Conservation (phyloP, 2,329 filamentous ascomycete species). For the Ceratocystis variospora region DNA sequence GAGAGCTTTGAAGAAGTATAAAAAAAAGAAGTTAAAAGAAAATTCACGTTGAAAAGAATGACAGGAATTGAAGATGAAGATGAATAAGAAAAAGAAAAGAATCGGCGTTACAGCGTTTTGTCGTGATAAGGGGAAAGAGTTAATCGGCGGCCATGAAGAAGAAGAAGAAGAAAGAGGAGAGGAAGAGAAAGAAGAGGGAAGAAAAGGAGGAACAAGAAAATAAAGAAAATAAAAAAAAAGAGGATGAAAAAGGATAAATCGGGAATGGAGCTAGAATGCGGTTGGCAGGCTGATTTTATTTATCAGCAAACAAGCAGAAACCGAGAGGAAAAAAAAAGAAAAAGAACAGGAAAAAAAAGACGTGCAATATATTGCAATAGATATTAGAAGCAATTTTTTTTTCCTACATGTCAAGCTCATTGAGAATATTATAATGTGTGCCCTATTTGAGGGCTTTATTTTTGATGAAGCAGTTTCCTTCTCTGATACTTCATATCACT, state of each 20-base stretch:
- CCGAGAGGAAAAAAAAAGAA: neutral
- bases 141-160: slow-evolving; percentile 4
- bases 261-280: slow-evolving; percentile 9
- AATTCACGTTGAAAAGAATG: slow-evolving; percentile 10
- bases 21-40: slow-evolving; percentile 8
- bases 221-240: neutral
- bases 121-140: neutral
- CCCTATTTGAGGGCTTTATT: neutral
- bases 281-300: slow-evolving; percentile 3
- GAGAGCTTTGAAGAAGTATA: neutral
- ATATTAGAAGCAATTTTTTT: too few relatives aligned
- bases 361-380: too few relatives aligned
- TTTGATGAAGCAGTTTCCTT: neutral
- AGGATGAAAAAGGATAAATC: slow-evolving; percentile 8
- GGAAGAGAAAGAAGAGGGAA: neutral
- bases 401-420: too few relatives aligned
- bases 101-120: neutral
- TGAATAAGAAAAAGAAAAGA: slow-evolving; percentile 11
- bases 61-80: slow-evolving; percentile 9
- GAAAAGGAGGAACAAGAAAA: neutral
- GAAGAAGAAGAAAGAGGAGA: slow-evolving; percentile 12
- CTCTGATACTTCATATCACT: too few relatives aligned
- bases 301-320: neutral
- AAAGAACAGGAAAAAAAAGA: neutral
- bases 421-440: neutral